phyloP scores from a whole-genome alignment of 257 asterid species.

The Rehmannia glutinosa region DNA sequence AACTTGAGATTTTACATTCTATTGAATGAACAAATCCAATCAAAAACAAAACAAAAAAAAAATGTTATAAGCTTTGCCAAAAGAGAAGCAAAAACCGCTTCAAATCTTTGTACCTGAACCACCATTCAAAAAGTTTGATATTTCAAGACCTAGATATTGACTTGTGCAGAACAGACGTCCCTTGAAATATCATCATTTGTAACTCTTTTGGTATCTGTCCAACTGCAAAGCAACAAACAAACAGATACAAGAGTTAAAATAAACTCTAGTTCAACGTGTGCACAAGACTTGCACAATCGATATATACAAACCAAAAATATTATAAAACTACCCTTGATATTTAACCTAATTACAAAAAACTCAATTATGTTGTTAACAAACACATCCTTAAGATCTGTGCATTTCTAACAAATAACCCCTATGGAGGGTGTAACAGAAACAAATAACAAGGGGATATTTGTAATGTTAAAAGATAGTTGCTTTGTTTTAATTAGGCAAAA shows the following conservation, averaged over 20 bases:
- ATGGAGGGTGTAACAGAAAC: too few relatives aligned
- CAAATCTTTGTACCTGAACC: neutral
- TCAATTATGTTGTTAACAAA: too few relatives aligned
- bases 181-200: constrained; percentile 67
- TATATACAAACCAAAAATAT: too few relatives aligned
- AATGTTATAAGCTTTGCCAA: neutral
- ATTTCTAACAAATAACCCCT: too few relatives aligned
- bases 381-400: too few relatives aligned
- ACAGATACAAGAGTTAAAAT: neutral
- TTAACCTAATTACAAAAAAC: too few relatives aligned
- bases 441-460: too few relatives aligned
- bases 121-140: neutral
- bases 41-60: too few relatives aligned
- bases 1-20: constrained; percentile 11
- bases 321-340: too few relatives aligned
- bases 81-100: neutral
- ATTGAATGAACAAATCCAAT: constrained; percentile 3
- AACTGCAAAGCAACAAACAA: constrained; percentile 40
- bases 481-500: too few relatives aligned
- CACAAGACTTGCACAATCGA: neutral
- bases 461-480: too few relatives aligned
- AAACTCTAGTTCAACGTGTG: too few relatives aligned
- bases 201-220: constrained; percentile 38
- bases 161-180: constrained; percentile 64
- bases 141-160: constrained; percentile 26